Conservation (phyloP, 1,139 yeast species). For the Meyerozyma guilliermondii region DNA sequence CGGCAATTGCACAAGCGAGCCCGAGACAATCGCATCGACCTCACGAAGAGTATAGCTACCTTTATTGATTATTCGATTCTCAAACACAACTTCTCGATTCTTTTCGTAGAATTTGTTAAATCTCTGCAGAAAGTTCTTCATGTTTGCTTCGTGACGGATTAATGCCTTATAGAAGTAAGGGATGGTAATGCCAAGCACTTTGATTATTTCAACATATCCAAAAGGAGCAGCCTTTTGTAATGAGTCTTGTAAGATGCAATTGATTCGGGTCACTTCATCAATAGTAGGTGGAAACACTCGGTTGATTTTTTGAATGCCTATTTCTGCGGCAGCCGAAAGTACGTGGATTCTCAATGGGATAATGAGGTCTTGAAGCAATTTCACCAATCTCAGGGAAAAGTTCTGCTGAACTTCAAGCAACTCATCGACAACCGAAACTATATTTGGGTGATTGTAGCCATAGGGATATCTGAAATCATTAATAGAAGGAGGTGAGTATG, state of each 20-base stretch:
- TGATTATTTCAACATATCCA: constrained; percentile 70
- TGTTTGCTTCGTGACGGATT: constrained; percentile 85
- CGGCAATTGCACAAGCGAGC: constrained; percentile 62
- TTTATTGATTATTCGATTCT: constrained; percentile 26
- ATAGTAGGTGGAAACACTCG: constrained; percentile 88
- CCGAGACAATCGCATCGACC: constrained; percentile 65
- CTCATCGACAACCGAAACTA: constrained; percentile 57
- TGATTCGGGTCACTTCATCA: constrained; percentile 86
- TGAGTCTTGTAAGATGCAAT: constrained; percentile 77
- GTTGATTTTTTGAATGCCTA: constrained; percentile 62
- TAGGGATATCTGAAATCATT: constrained; percentile 10
- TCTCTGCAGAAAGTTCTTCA: constrained; percentile 25
- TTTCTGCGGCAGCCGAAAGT: constrained; percentile 41
- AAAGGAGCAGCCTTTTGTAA: constrained; percentile 58
- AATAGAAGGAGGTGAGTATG: constrained; percentile 50
- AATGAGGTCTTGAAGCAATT: constrained; percentile 69
- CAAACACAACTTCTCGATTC: constrained; percentile 42
- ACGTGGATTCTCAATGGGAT: constrained; percentile 75
- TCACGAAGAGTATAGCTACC: constrained; percentile 47
- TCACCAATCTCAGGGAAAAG: constrained; percentile 65
- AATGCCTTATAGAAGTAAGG: constrained; percentile 92
- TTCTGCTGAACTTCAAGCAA: constrained; percentile 66
- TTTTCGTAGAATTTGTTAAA: constrained; percentile 46
- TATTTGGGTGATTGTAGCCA: constrained; percentile 12
- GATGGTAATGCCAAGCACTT: constrained; percentile 72